Base-by-base conservation (phyloP, 2,329 filamentous ascomycete species). In the Stagonosporopsis vannaccii region DNA sequence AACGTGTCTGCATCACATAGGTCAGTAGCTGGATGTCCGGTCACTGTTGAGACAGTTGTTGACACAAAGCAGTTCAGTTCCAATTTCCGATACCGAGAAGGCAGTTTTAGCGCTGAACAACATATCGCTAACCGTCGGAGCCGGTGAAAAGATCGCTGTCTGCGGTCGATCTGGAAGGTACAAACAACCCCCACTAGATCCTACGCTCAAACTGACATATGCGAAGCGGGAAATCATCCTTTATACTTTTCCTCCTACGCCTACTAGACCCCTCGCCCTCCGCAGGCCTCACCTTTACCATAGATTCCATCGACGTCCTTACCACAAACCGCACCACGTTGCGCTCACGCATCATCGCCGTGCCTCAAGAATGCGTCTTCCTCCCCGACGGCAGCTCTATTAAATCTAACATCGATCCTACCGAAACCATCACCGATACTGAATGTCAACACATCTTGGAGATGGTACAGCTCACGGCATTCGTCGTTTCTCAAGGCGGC, bases 391-490 rank as follows among this genome's bases (percentile, higher is more conserved):
- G 48, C 22, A 36, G 32, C 28, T 40, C 54, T 6, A 22, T 52
- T 1, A 41, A 22, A 28, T 20, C 35, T 6, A 57, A 57, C 39
- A 32, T 57, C 8, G 49, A 53, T 17, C 54, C 54, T 15, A 41
- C 39, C 5, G 11, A 37, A 2, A 35, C 42, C 17, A n/a, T 45
- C 20, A 15, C 54, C 3, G 20, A 36, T 6, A 74, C 0, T 66
- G 85, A 43, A 7, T 43, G 39, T 15, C 20, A 25, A 1, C 22
- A 7, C 22, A 30, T 44, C 6, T 12, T 51, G 0, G 58, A 70
- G 26, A 78, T 75, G 55, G 78, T 82, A 1, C 70, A 77, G 7
- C 65, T 84, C 1, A 74, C 71, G 65, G 44, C 61, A 0, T 56
- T 65, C 0, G 63, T 81, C 15, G 59, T 70, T 4, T 40, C 61